Conservation (phyloP, 176 grass and related monocot species). For the Alloteropsis semialata region DNA sequence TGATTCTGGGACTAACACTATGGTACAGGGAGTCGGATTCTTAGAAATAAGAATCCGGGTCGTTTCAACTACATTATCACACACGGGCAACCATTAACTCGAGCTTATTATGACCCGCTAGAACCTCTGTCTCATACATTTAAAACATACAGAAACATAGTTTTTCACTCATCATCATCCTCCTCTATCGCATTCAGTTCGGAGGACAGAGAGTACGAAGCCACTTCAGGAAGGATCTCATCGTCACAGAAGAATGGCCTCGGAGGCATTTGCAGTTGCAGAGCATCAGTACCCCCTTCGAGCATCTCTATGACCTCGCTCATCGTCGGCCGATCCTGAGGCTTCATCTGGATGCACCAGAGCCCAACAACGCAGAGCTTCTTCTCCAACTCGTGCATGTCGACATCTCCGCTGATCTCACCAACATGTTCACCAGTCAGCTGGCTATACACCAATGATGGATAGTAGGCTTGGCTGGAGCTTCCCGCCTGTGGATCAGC, state of each 20-base stretch:
- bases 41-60: too few relatives aligned
- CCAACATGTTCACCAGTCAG: neutral
- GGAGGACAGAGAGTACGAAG: neutral
- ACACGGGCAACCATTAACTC: neutral
- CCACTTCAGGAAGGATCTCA: neutral
- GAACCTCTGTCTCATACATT: neutral
- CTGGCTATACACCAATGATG: constrained; percentile 37
- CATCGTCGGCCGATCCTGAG: constrained; percentile 19
- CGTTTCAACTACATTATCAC: neutral
- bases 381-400: constrained; percentile 32
- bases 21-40: too few relatives aligned
- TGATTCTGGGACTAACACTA: too few relatives aligned
- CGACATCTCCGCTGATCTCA: neutral
- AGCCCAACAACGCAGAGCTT: constrained; percentile 43
- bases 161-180: constrained; percentile 5
- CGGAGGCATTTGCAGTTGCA: constrained; percentile 21
- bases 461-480: constrained; percentile 32
- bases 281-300: neutral
- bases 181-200: neutral
- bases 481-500: neutral
- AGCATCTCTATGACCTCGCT: constrained; percentile 47
- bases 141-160: neutral
- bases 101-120: neutral
- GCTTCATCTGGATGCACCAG: constrained; percentile 47
- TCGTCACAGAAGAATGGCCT: constrained; percentile 34